Percentiles rank a stretch among this genome's conserved stretches.
Evolutionary conservation across 768 basidiomycete genomes (phyloP).

Genomic region (Boletus sensibilis): DNA sequence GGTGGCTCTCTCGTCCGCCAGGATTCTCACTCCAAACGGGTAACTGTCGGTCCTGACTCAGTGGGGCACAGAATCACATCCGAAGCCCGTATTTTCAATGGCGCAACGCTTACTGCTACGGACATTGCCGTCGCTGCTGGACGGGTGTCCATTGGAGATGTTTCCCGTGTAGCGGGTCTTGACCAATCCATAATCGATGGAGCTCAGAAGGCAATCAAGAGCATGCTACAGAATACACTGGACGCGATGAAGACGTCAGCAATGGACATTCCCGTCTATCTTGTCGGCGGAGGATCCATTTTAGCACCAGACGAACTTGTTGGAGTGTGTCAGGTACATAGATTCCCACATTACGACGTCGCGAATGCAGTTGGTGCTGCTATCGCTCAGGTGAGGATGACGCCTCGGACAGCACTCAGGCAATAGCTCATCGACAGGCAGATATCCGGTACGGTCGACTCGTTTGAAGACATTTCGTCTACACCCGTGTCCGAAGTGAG

Average conservation of each 20-base stretch:
- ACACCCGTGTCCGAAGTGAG: conserved; percentile 32
- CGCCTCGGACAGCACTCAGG: background rate
- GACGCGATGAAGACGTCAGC: conserved; percentile 67
- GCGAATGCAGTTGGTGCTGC: conserved; percentile 65
- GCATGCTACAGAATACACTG: conserved; percentile 45
- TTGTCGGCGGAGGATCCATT: conserved; percentile 68
- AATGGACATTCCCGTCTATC: conserved; percentile 53
- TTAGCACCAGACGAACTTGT: conserved; percentile 49
- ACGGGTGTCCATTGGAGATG: conserved; percentile 32
- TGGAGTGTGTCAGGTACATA: conserved; percentile 52
- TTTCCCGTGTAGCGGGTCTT: conserved; percentile 22
- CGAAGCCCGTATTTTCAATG: conserved; percentile 57
- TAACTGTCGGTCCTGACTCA: conserved; percentile 62
- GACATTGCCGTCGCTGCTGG: conserved; percentile 52
- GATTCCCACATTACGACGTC: conserved; percentile 51
- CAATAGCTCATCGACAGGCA: conserved; percentile 18
- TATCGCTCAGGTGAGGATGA: conserved; percentile 35
- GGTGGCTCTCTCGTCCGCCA: conserved; percentile 56
- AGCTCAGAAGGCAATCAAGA: conserved; percentile 43
- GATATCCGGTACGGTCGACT: conserved; percentile 47
- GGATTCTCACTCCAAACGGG: conserved; percentile 33
- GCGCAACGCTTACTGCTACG: conserved; percentile 55
- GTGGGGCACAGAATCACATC: conserved; percentile 54
- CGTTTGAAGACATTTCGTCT: conserved; percentile 41
- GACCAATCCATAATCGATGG: conserved; percentile 29